Base-by-base conservation (phyloP, 306 rosid species). In the Begonia fuchsioides region DNA sequence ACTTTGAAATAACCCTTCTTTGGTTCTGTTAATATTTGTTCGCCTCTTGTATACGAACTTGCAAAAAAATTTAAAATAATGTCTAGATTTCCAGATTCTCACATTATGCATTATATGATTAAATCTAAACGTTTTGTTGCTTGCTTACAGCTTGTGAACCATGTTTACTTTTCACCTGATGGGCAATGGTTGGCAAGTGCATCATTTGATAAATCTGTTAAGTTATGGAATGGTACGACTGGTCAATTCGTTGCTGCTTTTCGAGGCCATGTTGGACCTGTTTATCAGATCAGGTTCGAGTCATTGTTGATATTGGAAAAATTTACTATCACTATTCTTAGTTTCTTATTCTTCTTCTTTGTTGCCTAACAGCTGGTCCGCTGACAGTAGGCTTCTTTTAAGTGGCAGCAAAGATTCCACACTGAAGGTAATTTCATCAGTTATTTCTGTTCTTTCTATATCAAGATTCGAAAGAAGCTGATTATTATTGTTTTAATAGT, bases 161-260 rank as follows among this genome's bases (percentile, higher is more conserved):
- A 90, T 55, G 94, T 90, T 32, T 76, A 70, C 67, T 90, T 90
- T 70, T 90, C 98, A 16, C 98, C 98, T 55, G 98, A 90, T 53
- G 98, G 98, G 32, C 95, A 77, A 79, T 90, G 98, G 95, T 61
- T 90, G 49, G 95, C 98, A 26, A 90, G 94, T 69, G 94, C 87
- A 48, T 90, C 95, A 49, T 90, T 90, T 57, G 98, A 90, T 61
- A 85, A 80, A 62, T 90, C 98, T 51, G 95, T 90, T 49, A 90
- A 86, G 66, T 40, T 90, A 56, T 85, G 95, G 98, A 78, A 68
- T 61, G 94, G 95, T 47, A 68, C 70, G 35, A 85, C 94, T 3
- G 98, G 98, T 56, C 65, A 71, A 57, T 90, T 90, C 58, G 76
- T 81, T 32, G 71, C 87, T 35, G 92, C 82, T 56, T 82, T 90